phyloP scores from a whole-genome alignment of 495 filamentous ascomycete species.

The Lasiosphaeris hirsuta region DNA sequence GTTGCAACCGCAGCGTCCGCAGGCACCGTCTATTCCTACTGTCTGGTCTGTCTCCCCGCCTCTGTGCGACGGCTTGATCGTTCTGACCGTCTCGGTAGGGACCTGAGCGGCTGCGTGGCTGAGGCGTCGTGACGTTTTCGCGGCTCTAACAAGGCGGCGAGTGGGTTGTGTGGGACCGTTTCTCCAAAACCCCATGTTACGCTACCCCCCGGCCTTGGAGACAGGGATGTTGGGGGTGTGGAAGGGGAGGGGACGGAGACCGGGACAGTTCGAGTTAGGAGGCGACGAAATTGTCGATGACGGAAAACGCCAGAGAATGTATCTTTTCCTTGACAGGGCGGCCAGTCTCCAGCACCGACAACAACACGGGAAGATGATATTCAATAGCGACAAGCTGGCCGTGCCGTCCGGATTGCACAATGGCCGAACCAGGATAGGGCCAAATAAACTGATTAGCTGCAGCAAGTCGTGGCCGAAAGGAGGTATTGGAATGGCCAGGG shows the following conservation, averaged over 20 bases:
- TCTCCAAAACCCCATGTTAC: conserved; percentile 8
- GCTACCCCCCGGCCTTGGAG: neutral
- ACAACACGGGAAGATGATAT: neutral
- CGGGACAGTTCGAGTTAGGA: neutral
- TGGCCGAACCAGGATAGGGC: conserved; percentile 2
- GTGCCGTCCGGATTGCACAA: conserved; percentile 1
- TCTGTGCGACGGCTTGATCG: no score
- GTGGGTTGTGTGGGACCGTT: conserved; percentile 1
- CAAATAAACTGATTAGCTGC: neutral
- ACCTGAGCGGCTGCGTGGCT: conserved; percentile 1
- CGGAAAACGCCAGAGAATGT: no score
- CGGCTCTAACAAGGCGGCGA: conserved; percentile 7
- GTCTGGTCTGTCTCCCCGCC: no score
- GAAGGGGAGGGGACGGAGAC: neutral
- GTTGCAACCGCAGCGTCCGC: no score
- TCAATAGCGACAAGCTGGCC: neutral
- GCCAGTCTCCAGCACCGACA: neutral
- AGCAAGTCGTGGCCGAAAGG: conserved; percentile 3
- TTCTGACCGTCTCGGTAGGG: neutral
- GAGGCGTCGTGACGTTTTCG: conserved; percentile 9
- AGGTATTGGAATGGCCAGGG: neutral
- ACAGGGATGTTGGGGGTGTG: neutral
- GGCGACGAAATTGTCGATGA: neutral
- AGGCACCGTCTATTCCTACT: no score
- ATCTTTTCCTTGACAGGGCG: no score